Base-by-base conservation (phyloP, 1,284 basidiomycete species). In the Heterobasidion parviporum region DNA sequence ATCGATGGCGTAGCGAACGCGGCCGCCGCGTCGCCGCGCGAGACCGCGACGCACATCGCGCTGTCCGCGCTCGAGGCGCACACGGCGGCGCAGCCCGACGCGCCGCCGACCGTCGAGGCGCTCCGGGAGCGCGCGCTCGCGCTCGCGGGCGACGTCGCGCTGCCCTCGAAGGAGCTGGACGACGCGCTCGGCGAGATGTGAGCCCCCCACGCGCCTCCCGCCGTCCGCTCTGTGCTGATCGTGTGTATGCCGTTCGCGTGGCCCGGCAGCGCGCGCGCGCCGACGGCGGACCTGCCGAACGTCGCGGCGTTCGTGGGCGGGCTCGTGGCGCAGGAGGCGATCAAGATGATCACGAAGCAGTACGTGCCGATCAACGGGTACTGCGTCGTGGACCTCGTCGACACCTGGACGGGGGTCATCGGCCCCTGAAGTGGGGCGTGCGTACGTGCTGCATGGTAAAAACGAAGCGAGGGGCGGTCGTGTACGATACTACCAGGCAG, bases 311-410 rank as follows among this genome's bases (percentile, higher is more conserved):
- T 99, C 65, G 73, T 98, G 2, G 97, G 97, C 14, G 97, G 96
- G 0, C 71, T 99, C 16, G 89, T 95, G 32, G 94, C 94, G n/a
- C 97, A 99, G 65, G 97, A 99, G 71, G 85, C 87, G 7, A 98
- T 99, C 80, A 99, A 99, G 79, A 80, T 98, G 70, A 88, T 98
- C 64, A 98, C 96, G 59, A 87, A 86, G 66, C 97, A 99, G 72
- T 99, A 99, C 69, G 79, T 94, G 18, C 96, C 96, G 2, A 80
- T 97, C 56, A 85, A 90, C 63, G 92, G 94, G 18, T 89, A 87
- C 59, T 92, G 89, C 61, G 77, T 94, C 32, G 78, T 96, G 54
- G 94, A 99, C 73, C 79, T 98, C 58, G 82, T 98, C 52, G 85
- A 87, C 59, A 83, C 82, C 35, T 87, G 81, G 82, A 91, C 89